A percentile compares a stretch with the other conserved stretches of the same genome.
phyloP scores from a whole-genome alignment of 208 protist species.

The Cochliopodium minus region DNA sequence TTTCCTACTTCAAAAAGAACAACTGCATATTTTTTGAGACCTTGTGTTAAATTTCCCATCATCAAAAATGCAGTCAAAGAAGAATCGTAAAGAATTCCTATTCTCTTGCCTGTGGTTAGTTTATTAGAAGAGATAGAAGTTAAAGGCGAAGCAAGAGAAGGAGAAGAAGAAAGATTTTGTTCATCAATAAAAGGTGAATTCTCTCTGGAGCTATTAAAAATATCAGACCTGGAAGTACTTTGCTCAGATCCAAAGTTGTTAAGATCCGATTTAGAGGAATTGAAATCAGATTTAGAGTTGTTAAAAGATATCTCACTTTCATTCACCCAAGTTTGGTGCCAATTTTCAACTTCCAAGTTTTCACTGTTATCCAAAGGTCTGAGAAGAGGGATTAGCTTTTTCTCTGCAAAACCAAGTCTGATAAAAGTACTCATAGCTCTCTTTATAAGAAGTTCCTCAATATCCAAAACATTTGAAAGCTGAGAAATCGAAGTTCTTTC shows the following conservation, averaged over 20 bases:
- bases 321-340: no score
- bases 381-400: no score
- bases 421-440: conserved; percentile 62
- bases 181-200: conserved; percentile 1
- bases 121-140: no score
- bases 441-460: conserved; percentile 64
- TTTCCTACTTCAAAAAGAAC: conserved; percentile 68
- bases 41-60: conserved; percentile 81
- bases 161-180: no score
- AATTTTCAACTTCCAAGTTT: no score
- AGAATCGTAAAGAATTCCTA: conserved; percentile 80
- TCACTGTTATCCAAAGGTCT: no score
- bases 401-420: conserved; percentile 63
- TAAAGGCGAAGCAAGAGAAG: no score
- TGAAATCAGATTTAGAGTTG: background rate
- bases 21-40: conserved; percentile 62
- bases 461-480: conserved; percentile 65
- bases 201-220: background rate
- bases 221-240: background rate
- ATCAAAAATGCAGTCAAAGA: conserved; percentile 85
- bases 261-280: background rate
- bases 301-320: no score
- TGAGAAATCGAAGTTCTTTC: conserved; percentile 67
- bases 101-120: conserved; percentile 41
- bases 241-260: background rate